phyloP scores from a whole-genome alignment of 257 asterid genomes.

The Verbena officinalis region DNA sequence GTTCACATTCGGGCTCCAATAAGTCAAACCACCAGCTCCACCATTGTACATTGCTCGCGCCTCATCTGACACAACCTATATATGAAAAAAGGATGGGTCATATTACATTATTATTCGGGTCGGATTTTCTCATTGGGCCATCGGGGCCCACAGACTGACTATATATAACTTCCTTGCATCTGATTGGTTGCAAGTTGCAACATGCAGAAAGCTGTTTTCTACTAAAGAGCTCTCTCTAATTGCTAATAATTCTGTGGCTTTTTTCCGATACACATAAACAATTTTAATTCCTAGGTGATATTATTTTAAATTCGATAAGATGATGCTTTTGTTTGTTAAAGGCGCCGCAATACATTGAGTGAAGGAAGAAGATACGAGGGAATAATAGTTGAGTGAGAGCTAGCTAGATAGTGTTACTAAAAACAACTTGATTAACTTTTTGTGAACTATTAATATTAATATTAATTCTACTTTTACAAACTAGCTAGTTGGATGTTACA shows the following conservation, averaged over 20 bases:
- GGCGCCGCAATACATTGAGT: background rate
- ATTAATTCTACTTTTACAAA: no score
- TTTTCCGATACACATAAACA: slow-evolving; percentile 3
- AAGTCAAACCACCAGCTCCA: slow-evolving; percentile 77
- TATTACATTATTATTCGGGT: background rate
- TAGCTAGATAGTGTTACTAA: slow-evolving; percentile 4
- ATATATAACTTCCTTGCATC: background rate
- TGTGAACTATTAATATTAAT: no score
- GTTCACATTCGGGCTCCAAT: slow-evolving; percentile 93
- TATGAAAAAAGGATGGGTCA: background rate
- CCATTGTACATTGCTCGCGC: slow-evolving; percentile 90
- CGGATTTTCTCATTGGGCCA: slow-evolving; percentile 28
- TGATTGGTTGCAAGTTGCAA: slow-evolving; percentile 26
- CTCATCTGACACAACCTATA: slow-evolving; percentile 85
- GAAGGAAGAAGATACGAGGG: background rate
- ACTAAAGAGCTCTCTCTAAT: background rate
- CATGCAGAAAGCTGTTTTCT: slow-evolving; percentile 2
- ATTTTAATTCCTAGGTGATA: slow-evolving; percentile 29
- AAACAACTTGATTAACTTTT: background rate
- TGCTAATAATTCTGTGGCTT: background rate
- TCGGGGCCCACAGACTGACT: slow-evolving; percentile 9
- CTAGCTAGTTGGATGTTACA: no score
- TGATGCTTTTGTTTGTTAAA: slow-evolving; percentile 20
- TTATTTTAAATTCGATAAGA: slow-evolving; percentile 9
- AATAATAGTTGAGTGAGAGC: background rate